phyloP scores from a whole-genome alignment of 106 monocot genomes.

The Dendrobium officinale region DNA sequence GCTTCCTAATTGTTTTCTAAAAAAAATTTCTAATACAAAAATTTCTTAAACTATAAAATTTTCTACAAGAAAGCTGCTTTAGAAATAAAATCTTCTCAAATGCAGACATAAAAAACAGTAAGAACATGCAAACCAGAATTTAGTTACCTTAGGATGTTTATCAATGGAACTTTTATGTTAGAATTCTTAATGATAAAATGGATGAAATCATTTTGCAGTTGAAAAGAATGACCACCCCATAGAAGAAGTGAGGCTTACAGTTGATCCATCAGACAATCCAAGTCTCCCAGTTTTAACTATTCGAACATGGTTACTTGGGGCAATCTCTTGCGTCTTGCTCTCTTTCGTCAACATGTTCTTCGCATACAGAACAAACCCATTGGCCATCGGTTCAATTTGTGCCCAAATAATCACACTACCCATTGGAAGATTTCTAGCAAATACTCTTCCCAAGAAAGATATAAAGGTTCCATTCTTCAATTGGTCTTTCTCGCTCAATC shows the following conservation, averaged over 20 bases:
- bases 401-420: conserved; percentile 72
- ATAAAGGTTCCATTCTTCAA: conserved; percentile 21
- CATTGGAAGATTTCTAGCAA: conserved; percentile 54
- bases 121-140: too few relatives aligned
- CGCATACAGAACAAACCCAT: conserved; percentile 64
- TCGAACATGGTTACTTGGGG: conserved; percentile 46
- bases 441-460: conserved; percentile 18
- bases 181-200: too few relatives aligned
- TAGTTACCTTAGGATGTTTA: too few relatives aligned
- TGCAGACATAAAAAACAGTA: too few relatives aligned
- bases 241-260: conserved; percentile 49
- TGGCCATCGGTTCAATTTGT: conserved; percentile 50
- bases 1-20: too few relatives aligned
- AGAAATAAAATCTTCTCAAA: too few relatives aligned
- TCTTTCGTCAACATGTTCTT: conserved; percentile 67
- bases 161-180: too few relatives aligned
- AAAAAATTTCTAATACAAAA: too few relatives aligned
- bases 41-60: too few relatives aligned
- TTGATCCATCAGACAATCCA: conserved; percentile 39
- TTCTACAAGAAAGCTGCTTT: too few relatives aligned
- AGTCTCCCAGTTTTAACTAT: conserved; percentile 37
- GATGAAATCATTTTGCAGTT: not conserved
- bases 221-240: conserved; percentile 42
- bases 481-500: conserved; percentile 66
- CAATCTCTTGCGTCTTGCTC: conserved; percentile 30